A percentile compares a stretch with the other conserved stretches of the same genome.
Evolutionary conservation across 2,329 filamentous ascomycete genomes (phyloP).

Genomic region (Chaetomium olivaceum): DNA sequence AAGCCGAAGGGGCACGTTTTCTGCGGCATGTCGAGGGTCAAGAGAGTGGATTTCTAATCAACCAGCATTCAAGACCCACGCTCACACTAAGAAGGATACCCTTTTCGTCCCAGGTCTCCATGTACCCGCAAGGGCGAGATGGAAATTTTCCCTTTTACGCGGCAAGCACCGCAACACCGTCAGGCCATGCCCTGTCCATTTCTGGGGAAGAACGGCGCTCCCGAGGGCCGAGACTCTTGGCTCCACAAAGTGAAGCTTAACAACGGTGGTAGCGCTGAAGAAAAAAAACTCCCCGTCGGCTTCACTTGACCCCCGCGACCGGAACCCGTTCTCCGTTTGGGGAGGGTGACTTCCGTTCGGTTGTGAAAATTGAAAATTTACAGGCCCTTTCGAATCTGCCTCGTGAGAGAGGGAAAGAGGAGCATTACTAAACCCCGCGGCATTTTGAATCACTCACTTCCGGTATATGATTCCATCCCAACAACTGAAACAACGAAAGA

Average conservation of each 20-base stretch:
- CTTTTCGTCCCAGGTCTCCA: neutral
- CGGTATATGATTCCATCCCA: neutral
- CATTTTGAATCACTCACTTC: slow-evolving; percentile 5
- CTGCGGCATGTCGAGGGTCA: slow-evolving; percentile 10
- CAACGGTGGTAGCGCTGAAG: slow-evolving; percentile 2
- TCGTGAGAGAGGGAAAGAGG: neutral
- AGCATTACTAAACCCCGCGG: slow-evolving; percentile 15
- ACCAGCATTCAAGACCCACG: slow-evolving; percentile 3
- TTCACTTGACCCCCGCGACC: slow-evolving; percentile 14
- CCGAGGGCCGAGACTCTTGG: slow-evolving; percentile 6
- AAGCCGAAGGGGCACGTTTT: slow-evolving; percentile 22
- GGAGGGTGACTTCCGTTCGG: neutral
- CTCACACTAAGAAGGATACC: neutral
- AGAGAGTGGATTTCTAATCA: slow-evolving; percentile 24
- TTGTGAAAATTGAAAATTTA: neutral
- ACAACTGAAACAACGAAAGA: neutral
- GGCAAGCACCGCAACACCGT: neutral
- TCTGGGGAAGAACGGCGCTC: neutral
- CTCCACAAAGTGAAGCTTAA: slow-evolving; percentile 9
- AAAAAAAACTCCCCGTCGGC: slow-evolving; percentile 17
- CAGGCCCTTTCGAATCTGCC: neutral
- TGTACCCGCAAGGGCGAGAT: slow-evolving; percentile 12
- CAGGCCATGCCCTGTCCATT: neutral
- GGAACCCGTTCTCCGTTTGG: slow-evolving; percentile 24
- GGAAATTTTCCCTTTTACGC: slow-evolving; percentile 10